Percentiles rank a stretch among this genome's conserved stretches.
phyloP scores from a whole-genome alignment of 331 rosid species.

The Malus hybrid region DNA sequence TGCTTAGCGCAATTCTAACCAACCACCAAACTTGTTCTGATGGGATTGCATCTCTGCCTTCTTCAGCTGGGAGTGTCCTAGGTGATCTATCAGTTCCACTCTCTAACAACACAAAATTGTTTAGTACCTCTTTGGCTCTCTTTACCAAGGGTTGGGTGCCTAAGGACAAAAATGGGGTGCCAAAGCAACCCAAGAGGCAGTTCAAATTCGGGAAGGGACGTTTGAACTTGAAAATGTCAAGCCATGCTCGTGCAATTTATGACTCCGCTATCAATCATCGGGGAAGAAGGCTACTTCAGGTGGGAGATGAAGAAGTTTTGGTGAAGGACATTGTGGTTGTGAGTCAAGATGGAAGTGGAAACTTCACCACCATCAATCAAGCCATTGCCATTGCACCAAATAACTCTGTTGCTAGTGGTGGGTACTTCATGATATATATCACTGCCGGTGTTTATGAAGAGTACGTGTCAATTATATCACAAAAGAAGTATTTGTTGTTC shows the following conservation, averaged over 20 bases:
- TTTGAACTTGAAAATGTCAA: conserved; percentile 9
- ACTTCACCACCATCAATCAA: conserved; percentile 63
- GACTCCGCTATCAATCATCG: conserved; percentile 5
- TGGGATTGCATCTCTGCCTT: conserved; percentile 35
- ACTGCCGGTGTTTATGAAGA: conserved; percentile 67
- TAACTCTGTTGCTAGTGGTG: conserved; percentile 40
- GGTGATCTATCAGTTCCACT: conserved; percentile 36
- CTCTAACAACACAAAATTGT: conserved; percentile 46
- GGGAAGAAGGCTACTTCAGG: conserved; percentile 48
- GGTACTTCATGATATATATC: conserved; percentile 62
- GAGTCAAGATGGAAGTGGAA: conserved; percentile 62
- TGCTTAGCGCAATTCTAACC: conserved; percentile 61
- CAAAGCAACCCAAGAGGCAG: neutral
- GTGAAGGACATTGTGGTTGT: conserved; percentile 59
- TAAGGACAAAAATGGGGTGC: conserved; percentile 7
- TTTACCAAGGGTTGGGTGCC: conserved; percentile 72
- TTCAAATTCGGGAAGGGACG: neutral
- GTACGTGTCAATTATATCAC: conserved; percentile 40
- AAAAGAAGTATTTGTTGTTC: conserved; percentile 51
- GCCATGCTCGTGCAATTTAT: neutral
- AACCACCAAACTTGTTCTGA: conserved; percentile 77
- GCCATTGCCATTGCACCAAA: conserved; percentile 70
- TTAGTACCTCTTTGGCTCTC: conserved; percentile 60
- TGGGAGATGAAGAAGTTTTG: conserved; percentile 18
- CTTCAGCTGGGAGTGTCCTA: conserved; percentile 33